Percentiles rank a stretch among this genome's conserved stretches.
phyloP scores from a whole-genome alignment of 2,329 filamentous ascomycete species.

The Xylaria sp. region DNA sequence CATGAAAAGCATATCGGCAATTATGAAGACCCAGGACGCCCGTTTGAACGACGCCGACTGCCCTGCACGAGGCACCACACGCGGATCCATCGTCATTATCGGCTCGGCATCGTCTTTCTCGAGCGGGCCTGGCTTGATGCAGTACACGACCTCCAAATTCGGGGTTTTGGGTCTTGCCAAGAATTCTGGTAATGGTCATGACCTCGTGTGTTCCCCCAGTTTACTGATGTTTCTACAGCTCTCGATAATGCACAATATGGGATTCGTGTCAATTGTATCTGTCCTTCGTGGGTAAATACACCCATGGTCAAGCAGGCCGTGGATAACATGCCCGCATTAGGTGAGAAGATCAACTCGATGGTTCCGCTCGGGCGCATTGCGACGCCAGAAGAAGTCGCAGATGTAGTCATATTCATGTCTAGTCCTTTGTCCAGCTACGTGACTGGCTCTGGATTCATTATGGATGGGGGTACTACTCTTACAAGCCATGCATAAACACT shows the following conservation, averaged over 20 bases:
- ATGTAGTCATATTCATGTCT: constrained; percentile 45
- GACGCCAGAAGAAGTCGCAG: constrained; percentile 46
- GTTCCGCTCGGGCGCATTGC: constrained; percentile 44
- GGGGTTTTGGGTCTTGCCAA: constrained; percentile 17
- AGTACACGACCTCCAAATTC: constrained; percentile 28
- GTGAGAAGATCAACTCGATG: not conserved
- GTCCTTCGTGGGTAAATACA: constrained; percentile 47
- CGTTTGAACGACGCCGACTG: not conserved
- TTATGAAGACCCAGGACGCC: constrained; percentile 33
- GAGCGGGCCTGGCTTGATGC: constrained; percentile 5
- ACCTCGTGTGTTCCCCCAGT: not conserved
- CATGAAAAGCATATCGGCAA: constrained; percentile 2
- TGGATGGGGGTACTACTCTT: constrained; percentile 36
- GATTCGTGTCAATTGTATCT: constrained; percentile 49
- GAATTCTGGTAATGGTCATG: constrained; percentile 13
- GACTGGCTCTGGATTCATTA: constrained; percentile 40
- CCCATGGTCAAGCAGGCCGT: constrained; percentile 40
- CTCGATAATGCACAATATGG: constrained; percentile 43
- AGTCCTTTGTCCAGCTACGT: constrained; percentile 47
- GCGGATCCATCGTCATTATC: constrained; percentile 30
- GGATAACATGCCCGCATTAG: not conserved
- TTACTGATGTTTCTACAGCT: constrained; percentile 32
- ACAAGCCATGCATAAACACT: not conserved
- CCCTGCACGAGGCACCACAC: not conserved
- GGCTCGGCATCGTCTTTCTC: constrained; percentile 31